Evolutionary conservation across 73 alveolate genomes (phyloP), one percentile per base, ranked within the genome.

Genomic region (Blepharisma japonicum): DNA sequence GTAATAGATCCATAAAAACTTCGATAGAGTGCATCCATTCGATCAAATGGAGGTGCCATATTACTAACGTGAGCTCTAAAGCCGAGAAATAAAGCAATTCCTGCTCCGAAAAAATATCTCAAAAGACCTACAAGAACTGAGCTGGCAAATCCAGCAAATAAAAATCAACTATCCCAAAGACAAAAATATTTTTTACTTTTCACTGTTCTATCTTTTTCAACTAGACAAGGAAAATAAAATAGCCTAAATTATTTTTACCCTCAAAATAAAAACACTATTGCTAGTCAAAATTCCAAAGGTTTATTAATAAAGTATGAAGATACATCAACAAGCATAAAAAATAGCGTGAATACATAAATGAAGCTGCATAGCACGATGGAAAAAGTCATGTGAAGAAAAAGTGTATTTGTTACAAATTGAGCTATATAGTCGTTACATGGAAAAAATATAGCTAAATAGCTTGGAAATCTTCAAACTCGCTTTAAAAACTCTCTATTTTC

Each of bases 1-100:
- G 23, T 39, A 9, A 61, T 20, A 0, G 74, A 14, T 20, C 47
- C 74, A 5, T 61, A 61, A 25, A 61, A 61, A 20, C 74, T 39
- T 20, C 38, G 18, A 25, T 61, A 61, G 2, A 61, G 23, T 18
- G 74, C 23, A 25, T 61, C 74, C 18, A 61, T 2, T 61, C 23
- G 39, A 25, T 61, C 74, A 25, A 61, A 61, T 18, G 74, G 74
- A n/a, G 47, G 47, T 61, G 74, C 47, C 74, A 61, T 61, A 18
- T 14, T 61, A 25, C 74, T 61, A 18, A 61, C 5, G 18, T 61
- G 74, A 14, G 23, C 74, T 5, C 74, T n/a, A 61, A 20, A 61
- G 4, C 74, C 74, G 5, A 61, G 47, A 9, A 61, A n/a, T 61
- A 61, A 25, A 61, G 23, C 23, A 14, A 39, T 14, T 48, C 74